phyloP scores from a whole-genome alignment of 495 filamentous ascomycete genomes.

The Aspergillus avenaceus region DNA sequence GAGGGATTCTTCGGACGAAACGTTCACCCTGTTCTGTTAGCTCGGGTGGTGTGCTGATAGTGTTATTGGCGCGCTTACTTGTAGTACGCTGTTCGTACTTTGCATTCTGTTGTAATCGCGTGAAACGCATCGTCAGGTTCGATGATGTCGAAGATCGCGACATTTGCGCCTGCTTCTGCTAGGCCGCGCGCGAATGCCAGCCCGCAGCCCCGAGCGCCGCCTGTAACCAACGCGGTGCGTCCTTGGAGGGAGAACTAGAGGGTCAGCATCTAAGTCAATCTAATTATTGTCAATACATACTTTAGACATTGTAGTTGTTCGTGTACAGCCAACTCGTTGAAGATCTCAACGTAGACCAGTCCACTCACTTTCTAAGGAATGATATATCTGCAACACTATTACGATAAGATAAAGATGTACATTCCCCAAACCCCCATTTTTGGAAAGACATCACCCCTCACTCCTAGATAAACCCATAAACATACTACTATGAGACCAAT shows the following conservation, averaged over 20 bases:
- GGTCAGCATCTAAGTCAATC: too few species aligned
- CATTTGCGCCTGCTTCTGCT: conserved; percentile 80
- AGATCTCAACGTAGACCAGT: too few species aligned
- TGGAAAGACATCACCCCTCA: too few species aligned
- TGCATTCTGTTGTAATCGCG: conserved; percentile 26
- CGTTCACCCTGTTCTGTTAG: conserved; percentile 47
- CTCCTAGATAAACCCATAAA: too few species aligned
- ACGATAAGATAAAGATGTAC: neutral
- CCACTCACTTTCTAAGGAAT: too few species aligned
- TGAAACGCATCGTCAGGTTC: conserved; percentile 23
- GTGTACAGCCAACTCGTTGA: too few species aligned
- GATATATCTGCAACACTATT: too few species aligned
- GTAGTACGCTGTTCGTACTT: conserved; percentile 37
- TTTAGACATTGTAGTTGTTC: conserved; percentile 13
- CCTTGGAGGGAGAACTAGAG: conserved; percentile 36
- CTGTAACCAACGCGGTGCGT: conserved; percentile 78
- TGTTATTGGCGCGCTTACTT: conserved; percentile 50
- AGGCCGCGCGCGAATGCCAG: conserved; percentile 71
- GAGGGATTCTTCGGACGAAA: conserved; percentile 57
- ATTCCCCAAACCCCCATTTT: conserved; percentile 9
- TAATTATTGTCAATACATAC: too few species aligned
- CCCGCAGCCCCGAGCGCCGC: conserved; percentile 78
- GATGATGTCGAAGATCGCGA: conserved; percentile 61
- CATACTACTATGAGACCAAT: too few species aligned
- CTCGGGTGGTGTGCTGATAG: conserved; percentile 58